phyloP scores from a whole-genome alignment of 345 rosid species.

The Lepidium didymum region DNA sequence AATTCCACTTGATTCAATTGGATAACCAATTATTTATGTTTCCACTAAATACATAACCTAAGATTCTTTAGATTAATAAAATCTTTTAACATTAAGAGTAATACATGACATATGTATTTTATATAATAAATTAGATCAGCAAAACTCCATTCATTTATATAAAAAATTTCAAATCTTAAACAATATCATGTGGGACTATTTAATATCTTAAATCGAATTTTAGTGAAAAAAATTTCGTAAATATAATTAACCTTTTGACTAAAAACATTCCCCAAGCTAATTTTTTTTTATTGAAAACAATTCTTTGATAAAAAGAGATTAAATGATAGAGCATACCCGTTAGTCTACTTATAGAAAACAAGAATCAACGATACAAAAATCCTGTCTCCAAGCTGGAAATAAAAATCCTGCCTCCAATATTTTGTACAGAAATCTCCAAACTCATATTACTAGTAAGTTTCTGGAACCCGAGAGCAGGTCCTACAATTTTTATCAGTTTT shows the following conservation, averaged over 20 bases:
- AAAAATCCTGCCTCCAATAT: not conserved
- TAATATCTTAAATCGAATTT: no score
- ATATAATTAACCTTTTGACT: no score
- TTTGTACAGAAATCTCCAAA: not conserved
- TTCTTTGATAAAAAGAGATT: not conserved
- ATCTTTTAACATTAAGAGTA: no score
- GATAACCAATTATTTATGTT: not conserved
- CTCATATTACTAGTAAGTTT: not conserved
- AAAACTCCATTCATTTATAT: no score
- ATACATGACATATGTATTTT: no score
- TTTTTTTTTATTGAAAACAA: not conserved
- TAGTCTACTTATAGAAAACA: not conserved
- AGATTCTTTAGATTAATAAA: not conserved
- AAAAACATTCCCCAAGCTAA: no score
- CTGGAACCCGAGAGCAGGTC: not conserved
- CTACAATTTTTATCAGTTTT: not conserved
- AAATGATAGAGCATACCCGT: not conserved
- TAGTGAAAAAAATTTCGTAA: no score
- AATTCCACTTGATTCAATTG: slow-evolving; percentile 1
- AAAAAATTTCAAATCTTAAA: no score
- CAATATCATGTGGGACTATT: no score
- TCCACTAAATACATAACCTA: not conserved
- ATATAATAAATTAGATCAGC: no score
- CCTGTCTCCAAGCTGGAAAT: not conserved
- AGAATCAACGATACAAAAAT: not conserved